A percentile compares a stretch with the other conserved stretches of the same genome.
Conservation (phyloP, 2,329 filamentous ascomycete genomes). For the Ceratocystis alfenasii region DNA sequence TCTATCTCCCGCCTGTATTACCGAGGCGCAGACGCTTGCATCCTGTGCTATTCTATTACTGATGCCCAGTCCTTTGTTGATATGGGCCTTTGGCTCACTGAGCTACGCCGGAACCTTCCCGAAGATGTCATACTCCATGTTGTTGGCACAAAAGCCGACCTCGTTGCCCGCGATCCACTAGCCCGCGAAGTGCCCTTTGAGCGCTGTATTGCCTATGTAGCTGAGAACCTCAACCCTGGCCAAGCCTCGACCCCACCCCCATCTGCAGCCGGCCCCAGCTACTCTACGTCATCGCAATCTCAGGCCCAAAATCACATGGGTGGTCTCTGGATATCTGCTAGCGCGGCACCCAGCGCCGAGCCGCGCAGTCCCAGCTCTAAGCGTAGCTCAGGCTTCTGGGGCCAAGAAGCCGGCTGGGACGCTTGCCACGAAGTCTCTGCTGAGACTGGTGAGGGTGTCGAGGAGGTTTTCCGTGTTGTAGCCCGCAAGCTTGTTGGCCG, state of each 20-base stretch:
- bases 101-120: conserved; percentile 67
- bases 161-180: conserved; percentile 72
- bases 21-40: conserved; percentile 83
- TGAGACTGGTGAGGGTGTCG: conserved; percentile 87
- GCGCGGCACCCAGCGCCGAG: conserved; percentile 31
- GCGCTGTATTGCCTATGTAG: conserved; percentile 88
- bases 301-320: conserved; percentile 23
- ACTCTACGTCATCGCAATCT: conserved; percentile 25
- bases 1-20: conserved; percentile 95
- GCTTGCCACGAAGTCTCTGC: conserved; percentile 95
- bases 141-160: conserved; percentile 88
- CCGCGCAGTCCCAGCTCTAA: conserved; percentile 51
- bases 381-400: conserved; percentile 70
- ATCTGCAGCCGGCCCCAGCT: conserved; percentile 38
- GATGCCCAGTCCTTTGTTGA: conserved; percentile 74
- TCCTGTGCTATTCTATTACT: conserved; percentile 90
- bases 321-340: conserved; percentile 21
- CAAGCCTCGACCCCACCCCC: conserved; percentile 55
- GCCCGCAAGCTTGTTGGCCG: conserved; percentile 52
- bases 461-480: conserved; percentile 78
- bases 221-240: conserved; percentile 72
- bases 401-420: conserved; percentile 87
- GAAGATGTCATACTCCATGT: conserved; percentile 77
- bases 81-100: conserved; percentile 83
- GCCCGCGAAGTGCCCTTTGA: conserved; percentile 82